These are phyloP conservation scores for Gillenia trifoliata DNA, from an alignment of 306 rosid species.

Conservation along the genomic window DNA sequence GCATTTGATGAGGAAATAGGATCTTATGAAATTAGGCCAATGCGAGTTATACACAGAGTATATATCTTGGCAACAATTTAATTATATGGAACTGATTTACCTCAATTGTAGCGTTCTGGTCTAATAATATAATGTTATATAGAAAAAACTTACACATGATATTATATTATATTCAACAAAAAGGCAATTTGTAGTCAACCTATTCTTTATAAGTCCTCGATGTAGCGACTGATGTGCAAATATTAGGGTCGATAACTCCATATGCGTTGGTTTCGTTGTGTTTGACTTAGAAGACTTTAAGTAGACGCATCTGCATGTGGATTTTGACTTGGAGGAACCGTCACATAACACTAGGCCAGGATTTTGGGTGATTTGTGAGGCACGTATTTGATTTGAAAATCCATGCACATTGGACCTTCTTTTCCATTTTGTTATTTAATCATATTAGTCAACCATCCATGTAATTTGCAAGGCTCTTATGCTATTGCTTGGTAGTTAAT, in stretches of 20 bases:
- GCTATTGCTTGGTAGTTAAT: not conserved
- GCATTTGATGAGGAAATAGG: not conserved
- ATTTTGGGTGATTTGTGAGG: slow-evolving; percentile 24
- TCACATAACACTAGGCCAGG: slow-evolving; percentile 10
- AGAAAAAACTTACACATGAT: too few species aligned
- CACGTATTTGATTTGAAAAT: slow-evolving; percentile 14
- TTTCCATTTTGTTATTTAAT: not conserved
- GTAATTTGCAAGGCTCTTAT: not conserved
- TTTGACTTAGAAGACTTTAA: slow-evolving; percentile 3
- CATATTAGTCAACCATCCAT: not conserved
- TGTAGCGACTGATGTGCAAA: too few species aligned
- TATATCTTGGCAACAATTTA: too few species aligned
- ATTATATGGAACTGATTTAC: too few species aligned
- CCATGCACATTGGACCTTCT: slow-evolving; percentile 6
- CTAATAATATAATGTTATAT: too few species aligned
- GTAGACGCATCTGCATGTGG: slow-evolving; percentile 1
- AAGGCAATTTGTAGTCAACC: too few species aligned
- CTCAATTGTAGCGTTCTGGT: too few species aligned
- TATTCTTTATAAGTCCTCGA: too few species aligned
- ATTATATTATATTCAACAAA: too few species aligned
- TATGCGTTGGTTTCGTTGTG: not conserved
- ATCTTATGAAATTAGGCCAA: not conserved
- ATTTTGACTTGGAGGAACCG: not conserved
- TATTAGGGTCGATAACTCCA: too few species aligned
- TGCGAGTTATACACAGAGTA: too few species aligned